phyloP scores from a whole-genome alignment of 176 grass and related monocot species.

The Neostapfia colusana region DNA sequence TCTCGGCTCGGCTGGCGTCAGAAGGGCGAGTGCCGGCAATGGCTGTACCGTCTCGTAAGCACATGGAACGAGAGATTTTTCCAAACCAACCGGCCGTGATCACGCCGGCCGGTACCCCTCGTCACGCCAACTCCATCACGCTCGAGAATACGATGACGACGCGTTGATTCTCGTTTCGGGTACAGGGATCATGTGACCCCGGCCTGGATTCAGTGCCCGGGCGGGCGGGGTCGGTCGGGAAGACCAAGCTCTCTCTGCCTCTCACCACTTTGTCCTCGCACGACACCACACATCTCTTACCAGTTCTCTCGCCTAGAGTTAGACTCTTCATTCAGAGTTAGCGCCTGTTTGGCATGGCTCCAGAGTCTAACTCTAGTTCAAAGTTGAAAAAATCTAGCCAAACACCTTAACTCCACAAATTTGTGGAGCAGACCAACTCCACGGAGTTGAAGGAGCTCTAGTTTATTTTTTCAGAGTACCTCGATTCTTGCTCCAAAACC shows the following conservation, averaged over 20 bases:
- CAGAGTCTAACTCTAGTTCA: no score
- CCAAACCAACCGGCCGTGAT: not conserved
- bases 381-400: no score
- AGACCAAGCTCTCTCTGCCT: no score
- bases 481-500: no score
- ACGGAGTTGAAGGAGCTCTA: no score
- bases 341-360: no score
- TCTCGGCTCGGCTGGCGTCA: slow-evolving; percentile 1
- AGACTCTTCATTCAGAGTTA: no score
- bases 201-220: slow-evolving; percentile 15
- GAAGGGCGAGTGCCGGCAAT: not conserved
- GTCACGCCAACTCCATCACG: slow-evolving; percentile 3
- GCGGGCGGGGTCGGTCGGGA: not conserved
- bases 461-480: no score
- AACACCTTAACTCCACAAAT: no score
- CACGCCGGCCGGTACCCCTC: not conserved
- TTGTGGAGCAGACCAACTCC: no score
- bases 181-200: slow-evolving; percentile 9
- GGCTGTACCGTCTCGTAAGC: not conserved
- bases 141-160: slow-evolving; percentile 22
- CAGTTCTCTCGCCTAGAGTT: no score
- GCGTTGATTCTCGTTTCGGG: not conserved
- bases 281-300: not conserved
- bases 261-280: not conserved
- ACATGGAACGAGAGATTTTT: not conserved